Conservation (phyloP, 257 asterid species). For the Catharanthus roseus region DNA sequence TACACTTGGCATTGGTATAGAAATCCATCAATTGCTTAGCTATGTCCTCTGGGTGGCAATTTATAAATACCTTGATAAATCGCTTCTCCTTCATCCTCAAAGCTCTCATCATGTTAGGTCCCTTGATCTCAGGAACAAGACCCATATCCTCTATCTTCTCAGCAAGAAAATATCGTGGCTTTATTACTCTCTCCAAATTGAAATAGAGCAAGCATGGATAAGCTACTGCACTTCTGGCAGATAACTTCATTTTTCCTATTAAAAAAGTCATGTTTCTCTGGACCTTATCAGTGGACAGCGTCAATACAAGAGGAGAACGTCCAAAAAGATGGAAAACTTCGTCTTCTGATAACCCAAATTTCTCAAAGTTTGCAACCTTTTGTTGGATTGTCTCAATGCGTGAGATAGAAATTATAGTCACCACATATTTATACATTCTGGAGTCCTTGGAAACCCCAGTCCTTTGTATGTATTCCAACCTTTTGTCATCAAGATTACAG, state of each 20-base stretch:
- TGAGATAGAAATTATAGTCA: slow-evolving; percentile 63
- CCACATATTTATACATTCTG: slow-evolving; percentile 63
- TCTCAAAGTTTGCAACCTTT: slow-evolving; percentile 62
- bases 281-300: slow-evolving; percentile 65
- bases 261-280: slow-evolving; percentile 77
- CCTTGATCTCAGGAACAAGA: slow-evolving; percentile 55
- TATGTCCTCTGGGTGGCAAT: slow-evolving; percentile 47
- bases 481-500: slow-evolving; percentile 47
- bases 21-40: slow-evolving; percentile 42
- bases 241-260: slow-evolving; percentile 56
- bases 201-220: slow-evolving; percentile 47
- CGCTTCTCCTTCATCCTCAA: slow-evolving; percentile 73
- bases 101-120: slow-evolving; percentile 51
- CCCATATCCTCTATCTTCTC: slow-evolving; percentile 69
- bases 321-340: slow-evolving; percentile 53
- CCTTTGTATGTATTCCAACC: slow-evolving; percentile 48
- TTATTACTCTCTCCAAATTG: slow-evolving; percentile 54
- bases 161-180: slow-evolving; percentile 58
- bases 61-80: slow-evolving; percentile 46
- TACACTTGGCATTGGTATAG: slow-evolving; percentile 44
- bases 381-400: slow-evolving; percentile 58
- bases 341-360: slow-evolving; percentile 57
- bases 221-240: slow-evolving; percentile 35
- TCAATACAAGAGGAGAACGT: slow-evolving; percentile 55
- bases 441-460: slow-evolving; percentile 58